These are phyloP conservation scores for Cladosporium cucumerinum DNA, from an alignment of 2,329 filamentous ascomycete species.

Conservation along the genomic window DNA sequence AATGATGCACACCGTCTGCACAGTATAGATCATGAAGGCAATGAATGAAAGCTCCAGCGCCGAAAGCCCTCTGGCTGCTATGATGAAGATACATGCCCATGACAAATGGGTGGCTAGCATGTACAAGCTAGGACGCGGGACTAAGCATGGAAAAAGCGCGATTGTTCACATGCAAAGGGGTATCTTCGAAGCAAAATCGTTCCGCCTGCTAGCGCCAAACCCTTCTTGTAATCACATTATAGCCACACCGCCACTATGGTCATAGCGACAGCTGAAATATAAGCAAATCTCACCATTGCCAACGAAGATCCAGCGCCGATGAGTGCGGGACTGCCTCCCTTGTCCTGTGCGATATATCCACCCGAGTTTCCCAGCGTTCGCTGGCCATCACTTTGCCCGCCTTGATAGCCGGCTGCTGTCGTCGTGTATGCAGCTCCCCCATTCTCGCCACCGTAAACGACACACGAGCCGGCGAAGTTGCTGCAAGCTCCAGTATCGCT, in stretches of 20 bases:
- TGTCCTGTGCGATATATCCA: constrained; percentile 4
- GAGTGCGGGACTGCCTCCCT: background rate
- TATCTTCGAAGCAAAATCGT: background rate
- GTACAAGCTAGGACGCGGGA: background rate
- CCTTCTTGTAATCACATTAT: background rate
- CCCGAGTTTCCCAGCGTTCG: constrained; percentile 3
- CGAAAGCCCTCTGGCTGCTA: background rate
- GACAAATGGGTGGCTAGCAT: background rate
- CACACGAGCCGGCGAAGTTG: background rate
- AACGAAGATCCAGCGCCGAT: background rate
- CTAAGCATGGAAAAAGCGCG: background rate
- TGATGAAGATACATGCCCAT: background rate
- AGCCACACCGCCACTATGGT: background rate
- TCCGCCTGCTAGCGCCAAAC: background rate
- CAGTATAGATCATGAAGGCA: background rate
- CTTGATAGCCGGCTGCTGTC: background rate
- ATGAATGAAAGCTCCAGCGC: no score
- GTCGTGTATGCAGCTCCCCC: constrained; percentile 4
- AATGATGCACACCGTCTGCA: no score
- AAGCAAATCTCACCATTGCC: background rate
- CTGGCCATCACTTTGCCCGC: background rate
- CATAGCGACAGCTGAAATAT: background rate
- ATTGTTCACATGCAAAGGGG: background rate
- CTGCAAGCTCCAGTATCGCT: background rate
- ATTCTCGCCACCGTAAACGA: background rate